A percentile compares a stretch with the other conserved stretches of the same genome.
Conservation (phyloP, 345 rosid genomes). For the Balakata baccata region DNA sequence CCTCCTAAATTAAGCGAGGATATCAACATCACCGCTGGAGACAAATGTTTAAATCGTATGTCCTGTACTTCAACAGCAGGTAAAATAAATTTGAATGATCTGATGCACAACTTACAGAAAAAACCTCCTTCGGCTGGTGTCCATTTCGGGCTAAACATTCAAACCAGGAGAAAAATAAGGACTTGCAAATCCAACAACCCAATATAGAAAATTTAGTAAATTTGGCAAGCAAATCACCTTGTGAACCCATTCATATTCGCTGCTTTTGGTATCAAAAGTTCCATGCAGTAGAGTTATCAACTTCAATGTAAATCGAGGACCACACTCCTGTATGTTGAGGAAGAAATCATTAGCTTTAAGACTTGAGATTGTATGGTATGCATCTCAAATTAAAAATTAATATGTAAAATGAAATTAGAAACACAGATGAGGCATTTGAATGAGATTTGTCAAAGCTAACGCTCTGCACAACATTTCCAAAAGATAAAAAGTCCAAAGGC, state of each 20-base stretch:
- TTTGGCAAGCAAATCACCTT: constrained; percentile 46
- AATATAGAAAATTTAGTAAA: background rate
- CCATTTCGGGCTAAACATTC: constrained; percentile 75
- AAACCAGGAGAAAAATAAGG: constrained; percentile 1
- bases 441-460: too few relatives aligned
- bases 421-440: too few relatives aligned
- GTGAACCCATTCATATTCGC: constrained; percentile 96
- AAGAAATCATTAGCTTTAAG: background rate
- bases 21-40: background rate
- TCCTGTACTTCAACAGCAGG: background rate
- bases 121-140: constrained; percentile 91
- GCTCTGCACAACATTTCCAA: too few relatives aligned
- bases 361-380: too few relatives aligned
- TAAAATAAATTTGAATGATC: background rate
- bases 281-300: constrained; percentile 79
- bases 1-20: background rate
- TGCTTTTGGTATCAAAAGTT: constrained; percentile 78
- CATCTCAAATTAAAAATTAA: too few relatives aligned
- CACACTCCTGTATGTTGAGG: constrained; percentile 61
- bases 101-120: constrained; percentile 49
- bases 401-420: too few relatives aligned
- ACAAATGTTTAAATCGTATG: background rate
- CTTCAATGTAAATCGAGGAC: constrained; percentile 85
- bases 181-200: constrained; percentile 5
- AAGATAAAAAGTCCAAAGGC: too few relatives aligned